Conservation (phyloP, 106 monocot genomes). For the Allium fistulosum region DNA sequence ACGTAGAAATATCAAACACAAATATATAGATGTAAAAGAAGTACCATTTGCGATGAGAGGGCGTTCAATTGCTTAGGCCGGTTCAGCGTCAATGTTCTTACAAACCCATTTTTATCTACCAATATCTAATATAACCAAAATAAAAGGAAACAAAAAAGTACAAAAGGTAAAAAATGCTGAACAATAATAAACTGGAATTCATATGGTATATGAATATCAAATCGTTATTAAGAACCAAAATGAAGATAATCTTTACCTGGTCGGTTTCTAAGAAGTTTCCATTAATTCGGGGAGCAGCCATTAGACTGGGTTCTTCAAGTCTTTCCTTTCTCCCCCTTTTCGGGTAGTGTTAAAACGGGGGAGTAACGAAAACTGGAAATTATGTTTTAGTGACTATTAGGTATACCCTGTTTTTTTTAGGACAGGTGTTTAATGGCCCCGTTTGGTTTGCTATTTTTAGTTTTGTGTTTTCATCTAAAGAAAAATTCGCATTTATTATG, state of each 20-base stretch:
- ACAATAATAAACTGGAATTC: neutral
- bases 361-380: too few relatives aligned
- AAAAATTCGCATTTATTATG: too few relatives aligned
- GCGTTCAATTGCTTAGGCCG: conserved; percentile 73
- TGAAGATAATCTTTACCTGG: neutral
- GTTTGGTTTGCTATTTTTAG: too few relatives aligned
- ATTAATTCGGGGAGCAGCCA: conserved; percentile 1
- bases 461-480: too few relatives aligned
- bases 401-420: too few relatives aligned
- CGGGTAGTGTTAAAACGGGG: too few relatives aligned
- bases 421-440: too few relatives aligned
- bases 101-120: conserved; percentile 41
- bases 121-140: conserved; percentile 36
- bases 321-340: too few relatives aligned
- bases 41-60: conserved; percentile 66
- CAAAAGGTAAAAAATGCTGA: neutral
- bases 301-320: neutral
- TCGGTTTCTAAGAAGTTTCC: neutral
- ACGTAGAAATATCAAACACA: neutral
- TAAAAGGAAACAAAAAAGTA: neutral
- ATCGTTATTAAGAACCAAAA: neutral
- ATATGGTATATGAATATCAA: too few relatives aligned
- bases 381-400: too few relatives aligned
- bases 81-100: conserved; percentile 55
- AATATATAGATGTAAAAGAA: too few relatives aligned